Base-by-base conservation (phyloP, 306 rosid genomes). In the Lablab purpureus region DNA sequence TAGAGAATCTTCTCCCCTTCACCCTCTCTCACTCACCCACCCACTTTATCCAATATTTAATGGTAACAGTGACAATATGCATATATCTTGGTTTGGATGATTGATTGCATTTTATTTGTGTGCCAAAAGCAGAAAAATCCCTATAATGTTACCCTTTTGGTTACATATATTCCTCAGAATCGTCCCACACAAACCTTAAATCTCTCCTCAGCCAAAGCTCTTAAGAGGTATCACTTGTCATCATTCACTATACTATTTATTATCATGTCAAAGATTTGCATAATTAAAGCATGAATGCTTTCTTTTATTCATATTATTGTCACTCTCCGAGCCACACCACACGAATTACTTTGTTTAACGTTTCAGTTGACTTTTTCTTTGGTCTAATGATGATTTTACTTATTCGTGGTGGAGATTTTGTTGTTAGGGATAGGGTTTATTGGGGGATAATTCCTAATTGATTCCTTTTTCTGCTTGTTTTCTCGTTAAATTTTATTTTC, bases 141-240 rank as follows among this genome's bases (percentile, higher is more conserved):
- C 7, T 81, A 23, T 15, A 51, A 28, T 71, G 80, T 56, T 59
- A 13, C 74, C 52, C 71, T 60, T 75, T 78, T 75, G 5, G 73
- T 83, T 6, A 14, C 71, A 17, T 14, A 55, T 23, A 10, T 19
- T 66, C 43, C 79, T 27, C 62, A 47, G 78, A 85, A 55, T 49
- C 55, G 18, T 15, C 52, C 18, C 49, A 3, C 11, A 43, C 15
- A 12, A 43, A 12, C 49, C 21, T 17, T 50, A 73, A 76, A 77
- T 36, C 68, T 28, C 27, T 76, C 6, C 50, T 32, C 23, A 76
- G 2, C 47, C 79, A 27, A 73, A 60, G 52, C 72, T 54, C 62
- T 55, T 76, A 7, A 36, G 45, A 86, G 89, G 89, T 82, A 36
- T 28, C 66, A 15, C 10, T 51, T 21, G 4, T 21, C 71, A 45